Evolutionary conservation across 176 grass and related monocot genomes (phyloP).

Genomic region (Rhynchospora breviuscula): DNA sequence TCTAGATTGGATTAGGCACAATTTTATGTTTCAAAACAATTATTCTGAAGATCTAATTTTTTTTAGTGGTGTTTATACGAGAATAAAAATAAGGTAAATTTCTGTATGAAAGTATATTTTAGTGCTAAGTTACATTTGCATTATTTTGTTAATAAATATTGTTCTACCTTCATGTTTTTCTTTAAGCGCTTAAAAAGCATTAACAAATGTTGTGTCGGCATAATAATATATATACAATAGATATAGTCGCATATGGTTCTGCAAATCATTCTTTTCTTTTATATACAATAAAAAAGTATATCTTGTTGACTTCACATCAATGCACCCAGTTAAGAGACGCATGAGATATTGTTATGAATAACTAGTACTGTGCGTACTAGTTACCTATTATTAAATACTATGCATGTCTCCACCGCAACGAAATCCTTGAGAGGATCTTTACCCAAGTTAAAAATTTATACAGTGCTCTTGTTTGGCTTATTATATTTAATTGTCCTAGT

Average conservation of each 20-base stretch:
- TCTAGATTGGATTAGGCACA: not conserved
- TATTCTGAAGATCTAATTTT: not conserved
- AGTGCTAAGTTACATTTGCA: not conserved
- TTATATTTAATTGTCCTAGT: not conserved
- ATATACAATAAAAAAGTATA: slow-evolving; percentile 17
- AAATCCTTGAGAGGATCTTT: not conserved
- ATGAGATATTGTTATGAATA: not conserved
- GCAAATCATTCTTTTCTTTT: not conserved
- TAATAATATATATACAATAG: not conserved
- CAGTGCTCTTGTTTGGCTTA: not conserved
- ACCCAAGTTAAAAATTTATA: not conserved
- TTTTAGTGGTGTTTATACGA: not conserved
- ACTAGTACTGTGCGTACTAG: not conserved
- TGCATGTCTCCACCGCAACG: not conserved
- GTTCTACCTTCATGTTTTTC: not conserved
- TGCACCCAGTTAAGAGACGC: not conserved
- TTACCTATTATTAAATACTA: slow-evolving; percentile 1
- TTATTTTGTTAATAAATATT: not conserved
- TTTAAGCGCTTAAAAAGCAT: not conserved
- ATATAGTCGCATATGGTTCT: not conserved
- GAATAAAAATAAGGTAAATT: not conserved
- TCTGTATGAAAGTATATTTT: not conserved
- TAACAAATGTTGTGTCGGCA: not conserved
- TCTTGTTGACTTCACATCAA: slow-evolving; percentile 16
- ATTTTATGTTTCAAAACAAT: not conserved